Evolutionary conservation across 2,329 filamentous ascomycete genomes (phyloP).

Genomic region (Bipolaris bicolor): DNA sequence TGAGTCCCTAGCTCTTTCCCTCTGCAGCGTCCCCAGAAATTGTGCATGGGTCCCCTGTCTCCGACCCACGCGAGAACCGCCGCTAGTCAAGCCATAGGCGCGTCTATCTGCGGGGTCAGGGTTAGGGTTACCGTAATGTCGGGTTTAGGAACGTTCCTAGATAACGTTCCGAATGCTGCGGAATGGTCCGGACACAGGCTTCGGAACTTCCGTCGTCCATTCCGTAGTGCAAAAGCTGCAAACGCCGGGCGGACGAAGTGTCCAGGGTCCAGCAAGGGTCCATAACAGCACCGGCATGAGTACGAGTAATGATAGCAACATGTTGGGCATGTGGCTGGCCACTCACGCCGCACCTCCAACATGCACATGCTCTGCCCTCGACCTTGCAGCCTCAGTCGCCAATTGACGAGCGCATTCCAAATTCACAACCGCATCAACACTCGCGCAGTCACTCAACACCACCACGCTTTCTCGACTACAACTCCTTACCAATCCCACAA

Average conservation of each 20-base stretch:
- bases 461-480: background rate
- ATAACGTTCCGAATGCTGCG: background rate
- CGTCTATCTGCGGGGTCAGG: background rate
- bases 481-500: no score
- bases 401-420: background rate
- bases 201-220: background rate
- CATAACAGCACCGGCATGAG: background rate
- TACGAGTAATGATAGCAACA: background rate
- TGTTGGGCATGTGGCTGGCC: background rate
- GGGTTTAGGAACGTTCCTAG: background rate
- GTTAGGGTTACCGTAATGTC: background rate
- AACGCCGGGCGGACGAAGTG: background rate
- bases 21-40: background rate
- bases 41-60: background rate
- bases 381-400: background rate
- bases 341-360: background rate
- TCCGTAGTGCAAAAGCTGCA: background rate
- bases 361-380: background rate
- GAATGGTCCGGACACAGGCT: background rate
- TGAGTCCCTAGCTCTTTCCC: background rate
- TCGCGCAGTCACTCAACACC: background rate
- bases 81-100: background rate
- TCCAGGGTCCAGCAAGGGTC: background rate
- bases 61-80: background rate
- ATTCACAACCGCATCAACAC: no score